Evolutionary conservation across 2,329 filamentous ascomycete genomes (phyloP).

Genomic region (Ampelomyces quisqualis): DNA sequence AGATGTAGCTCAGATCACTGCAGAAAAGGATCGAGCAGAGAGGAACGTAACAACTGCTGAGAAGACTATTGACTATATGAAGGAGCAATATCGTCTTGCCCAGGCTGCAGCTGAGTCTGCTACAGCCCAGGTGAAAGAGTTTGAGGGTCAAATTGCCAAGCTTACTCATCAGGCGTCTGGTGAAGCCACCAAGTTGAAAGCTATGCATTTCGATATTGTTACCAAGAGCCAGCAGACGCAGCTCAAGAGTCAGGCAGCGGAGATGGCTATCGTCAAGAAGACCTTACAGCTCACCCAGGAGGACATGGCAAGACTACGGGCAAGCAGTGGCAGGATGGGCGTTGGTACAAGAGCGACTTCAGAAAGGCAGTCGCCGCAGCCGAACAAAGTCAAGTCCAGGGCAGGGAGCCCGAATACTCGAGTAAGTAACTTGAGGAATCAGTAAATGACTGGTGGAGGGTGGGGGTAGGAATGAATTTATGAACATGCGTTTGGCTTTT

Average conservation of each 20-base stretch:
- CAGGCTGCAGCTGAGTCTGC: slow-evolving; percentile 14
- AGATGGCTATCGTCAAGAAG: slow-evolving; percentile 19
- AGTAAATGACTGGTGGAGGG: slow-evolving; percentile 1
- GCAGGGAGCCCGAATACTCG: slow-evolving; percentile 33
- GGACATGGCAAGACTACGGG: slow-evolving; percentile 21
- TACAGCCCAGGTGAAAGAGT: slow-evolving; percentile 9
- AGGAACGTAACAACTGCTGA: slow-evolving; percentile 37
- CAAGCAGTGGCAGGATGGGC: slow-evolving; percentile 19
- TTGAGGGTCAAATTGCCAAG: slow-evolving; percentile 16
- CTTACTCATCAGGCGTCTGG: slow-evolving; percentile 22
- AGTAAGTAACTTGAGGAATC: slow-evolving; percentile 29
- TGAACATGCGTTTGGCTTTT: too few species aligned
- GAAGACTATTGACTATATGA: slow-evolving; percentile 57
- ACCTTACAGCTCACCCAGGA: slow-evolving; percentile 25
- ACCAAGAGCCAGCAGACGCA: slow-evolving; percentile 11
- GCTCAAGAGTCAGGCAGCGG: slow-evolving; percentile 5
- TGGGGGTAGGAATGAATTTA: background rate
- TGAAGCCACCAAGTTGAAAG: slow-evolving; percentile 19
- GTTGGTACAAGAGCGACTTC: slow-evolving; percentile 31
- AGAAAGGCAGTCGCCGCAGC: slow-evolving; percentile 35
- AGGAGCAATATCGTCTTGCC: slow-evolving; percentile 54
- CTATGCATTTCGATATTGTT: slow-evolving; percentile 17
- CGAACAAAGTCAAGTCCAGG: slow-evolving; percentile 25
- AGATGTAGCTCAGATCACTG: slow-evolving; percentile 20
- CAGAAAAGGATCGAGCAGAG: slow-evolving; percentile 27